Evolutionary conservation across 352 stramenopile genomes (phyloP).

Genomic region (Phytophthora melonis): DNA sequence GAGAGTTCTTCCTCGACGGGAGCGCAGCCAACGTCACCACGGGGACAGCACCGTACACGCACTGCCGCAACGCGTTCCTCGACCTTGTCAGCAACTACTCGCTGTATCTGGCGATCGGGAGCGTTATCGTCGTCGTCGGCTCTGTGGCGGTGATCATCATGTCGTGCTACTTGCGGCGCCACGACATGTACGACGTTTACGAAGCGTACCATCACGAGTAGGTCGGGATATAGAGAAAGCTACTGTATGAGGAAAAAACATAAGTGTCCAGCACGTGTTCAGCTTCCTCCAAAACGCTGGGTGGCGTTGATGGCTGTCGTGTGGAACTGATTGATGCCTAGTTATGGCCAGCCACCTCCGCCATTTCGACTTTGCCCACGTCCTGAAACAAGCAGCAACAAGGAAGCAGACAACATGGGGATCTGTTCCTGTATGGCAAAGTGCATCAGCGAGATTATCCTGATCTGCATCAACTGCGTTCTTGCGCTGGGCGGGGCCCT

Average conservation of each 20-base stretch:
- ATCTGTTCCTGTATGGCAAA: slow-evolving; percentile 38
- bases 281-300: slow-evolving; percentile 10
- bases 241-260: too few relatives aligned
- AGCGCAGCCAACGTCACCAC: slow-evolving; percentile 30
- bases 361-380: slow-evolving; percentile 27
- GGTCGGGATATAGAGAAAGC: slow-evolving; percentile 25
- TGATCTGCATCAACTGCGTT: slow-evolving; percentile 69
- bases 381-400: not conserved
- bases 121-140: slow-evolving; percentile 47
- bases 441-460: slow-evolving; percentile 49
- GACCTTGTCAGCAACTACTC: slow-evolving; percentile 49
- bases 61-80: slow-evolving; percentile 59
- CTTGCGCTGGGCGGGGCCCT: slow-evolving; percentile 64
- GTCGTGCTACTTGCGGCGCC: slow-evolving; percentile 56
- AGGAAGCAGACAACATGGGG: slow-evolving; percentile 30
- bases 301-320: slow-evolving; percentile 22
- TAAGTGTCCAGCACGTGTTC: too few relatives aligned
- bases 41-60: slow-evolving; percentile 52
- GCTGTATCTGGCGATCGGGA: slow-evolving; percentile 50
- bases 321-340: slow-evolving; percentile 19
- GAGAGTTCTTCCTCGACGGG: slow-evolving; percentile 57
- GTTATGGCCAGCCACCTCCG: slow-evolving; percentile 14
- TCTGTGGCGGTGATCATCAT: slow-evolving; percentile 58
- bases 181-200: slow-evolving; percentile 40
- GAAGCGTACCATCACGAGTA: slow-evolving; percentile 31